phyloP scores from a whole-genome alignment of 257 asterid genomes.

The Schizonepeta tenuifolia region DNA sequence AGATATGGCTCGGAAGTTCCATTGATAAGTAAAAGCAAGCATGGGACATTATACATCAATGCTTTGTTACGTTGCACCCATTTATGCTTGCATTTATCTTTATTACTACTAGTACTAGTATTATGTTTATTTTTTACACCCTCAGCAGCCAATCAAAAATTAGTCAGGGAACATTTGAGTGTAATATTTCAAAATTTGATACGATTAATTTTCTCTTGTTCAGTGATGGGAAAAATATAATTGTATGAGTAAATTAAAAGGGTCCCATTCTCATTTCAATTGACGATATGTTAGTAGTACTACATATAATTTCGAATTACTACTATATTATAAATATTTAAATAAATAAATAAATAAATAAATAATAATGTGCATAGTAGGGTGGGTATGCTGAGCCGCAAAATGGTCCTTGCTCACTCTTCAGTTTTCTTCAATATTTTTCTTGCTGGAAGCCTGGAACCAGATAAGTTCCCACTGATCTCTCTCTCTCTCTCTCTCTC shows the following conservation, averaged over 20 bases:
- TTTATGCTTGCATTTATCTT: not conserved
- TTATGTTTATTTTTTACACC: not conserved
- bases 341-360: too few relatives aligned
- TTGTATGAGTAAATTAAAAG: not conserved
- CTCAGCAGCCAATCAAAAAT: not conserved
- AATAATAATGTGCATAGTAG: too few relatives aligned
- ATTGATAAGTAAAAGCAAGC: not conserved
- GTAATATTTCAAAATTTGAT: not conserved
- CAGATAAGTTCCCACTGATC: too few relatives aligned
- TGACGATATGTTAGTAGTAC: too few relatives aligned
- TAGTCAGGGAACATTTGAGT: constrained; percentile 8
- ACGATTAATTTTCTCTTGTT: not conserved
- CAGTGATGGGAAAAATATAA: not conserved
- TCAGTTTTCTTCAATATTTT: too few relatives aligned
- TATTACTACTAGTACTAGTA: too few relatives aligned
- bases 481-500: too few relatives aligned
- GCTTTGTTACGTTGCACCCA: not conserved
- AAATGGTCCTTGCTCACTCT: too few relatives aligned
- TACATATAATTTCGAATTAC: too few relatives aligned
- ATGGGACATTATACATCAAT: constrained; percentile 3
- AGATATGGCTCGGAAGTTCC: not conserved
- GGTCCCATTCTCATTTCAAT: constrained; percentile 11
- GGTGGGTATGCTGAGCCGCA: too few relatives aligned
- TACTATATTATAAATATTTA: too few relatives aligned
- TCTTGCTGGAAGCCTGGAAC: too few relatives aligned